Percentiles rank a stretch among this genome's conserved stretches.
These are phyloP conservation scores for Quercus parvula DNA, from an alignment of 306 rosid species.

Conservation along the genomic window DNA sequence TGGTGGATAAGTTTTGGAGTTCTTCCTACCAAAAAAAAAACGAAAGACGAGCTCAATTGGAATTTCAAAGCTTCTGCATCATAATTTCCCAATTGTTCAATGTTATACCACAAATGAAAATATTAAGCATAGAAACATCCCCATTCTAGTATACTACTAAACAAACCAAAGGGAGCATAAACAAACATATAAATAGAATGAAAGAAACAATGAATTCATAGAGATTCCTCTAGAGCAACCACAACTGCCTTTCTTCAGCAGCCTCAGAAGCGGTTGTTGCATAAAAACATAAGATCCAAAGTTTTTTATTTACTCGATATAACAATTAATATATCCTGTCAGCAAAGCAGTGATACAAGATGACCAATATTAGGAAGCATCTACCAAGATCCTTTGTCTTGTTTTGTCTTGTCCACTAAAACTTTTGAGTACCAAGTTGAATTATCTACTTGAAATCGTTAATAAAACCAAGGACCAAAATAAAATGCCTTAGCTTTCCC, in stretches of 20 bases:
- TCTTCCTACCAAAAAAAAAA: conserved; percentile 47
- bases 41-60: not conserved
- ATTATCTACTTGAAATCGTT: not conserved
- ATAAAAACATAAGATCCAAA: no score
- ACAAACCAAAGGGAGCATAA: not conserved
- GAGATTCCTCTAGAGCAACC: no score
- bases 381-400: conserved; percentile 1
- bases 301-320: no score
- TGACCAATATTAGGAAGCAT: not conserved
- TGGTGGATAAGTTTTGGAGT: conserved; percentile 47
- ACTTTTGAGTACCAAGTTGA: not conserved
- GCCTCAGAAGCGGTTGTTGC: no score
- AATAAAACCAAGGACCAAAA: not conserved
- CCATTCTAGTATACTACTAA: not conserved
- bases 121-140: not conserved
- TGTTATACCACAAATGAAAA: not conserved
- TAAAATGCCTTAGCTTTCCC: not conserved
- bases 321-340: no score
- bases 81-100: not conserved
- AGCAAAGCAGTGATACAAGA: not conserved
- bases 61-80: not conserved
- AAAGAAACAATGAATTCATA: not conserved
- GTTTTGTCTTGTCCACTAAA: not conserved
- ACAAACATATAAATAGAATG: not conserved
- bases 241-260: no score